Conservation (phyloP, 176 grass and related monocot genomes). For the Eragrostis curvula region DNA sequence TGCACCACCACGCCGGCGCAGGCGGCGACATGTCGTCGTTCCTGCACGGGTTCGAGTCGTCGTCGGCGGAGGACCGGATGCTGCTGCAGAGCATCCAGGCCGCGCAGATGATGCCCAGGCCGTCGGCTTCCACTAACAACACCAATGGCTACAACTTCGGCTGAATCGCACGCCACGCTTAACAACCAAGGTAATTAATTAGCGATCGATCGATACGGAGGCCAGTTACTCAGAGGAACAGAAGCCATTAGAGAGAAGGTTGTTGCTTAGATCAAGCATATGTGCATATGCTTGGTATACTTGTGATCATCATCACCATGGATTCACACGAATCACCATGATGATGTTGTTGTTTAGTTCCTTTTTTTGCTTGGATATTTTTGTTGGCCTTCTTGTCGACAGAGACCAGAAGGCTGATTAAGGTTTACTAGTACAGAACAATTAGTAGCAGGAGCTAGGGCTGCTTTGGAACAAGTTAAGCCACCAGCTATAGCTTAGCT, state of each 20-base stretch:
- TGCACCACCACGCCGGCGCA: conserved; percentile 19
- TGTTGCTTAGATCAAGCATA: neutral
- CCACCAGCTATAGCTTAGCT: neutral
- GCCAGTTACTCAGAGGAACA: too few species aligned
- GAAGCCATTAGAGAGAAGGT: too few species aligned
- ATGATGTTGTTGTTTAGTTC: neutral
- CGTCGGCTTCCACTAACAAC: conserved; percentile 69
- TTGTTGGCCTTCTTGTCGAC: conserved; percentile 33
- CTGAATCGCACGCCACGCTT: conserved; percentile 3
- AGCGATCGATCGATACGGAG: too few species aligned
- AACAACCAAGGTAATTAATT: conserved; percentile 23
- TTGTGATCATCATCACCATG: neutral
- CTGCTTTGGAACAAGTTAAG: conserved; percentile 24
- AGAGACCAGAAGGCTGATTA: conserved; percentile 16
- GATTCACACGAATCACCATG: neutral
- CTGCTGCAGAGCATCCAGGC: conserved; percentile 64
- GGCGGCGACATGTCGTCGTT: conserved; percentile 37
- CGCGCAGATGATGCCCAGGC: conserved; percentile 57
- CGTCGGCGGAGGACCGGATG: conserved; percentile 59
- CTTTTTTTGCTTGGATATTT: neutral
- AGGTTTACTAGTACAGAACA: neutral
- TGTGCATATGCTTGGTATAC: neutral
- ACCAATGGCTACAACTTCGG: conserved; percentile 70
- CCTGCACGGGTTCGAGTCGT: conserved; percentile 46
- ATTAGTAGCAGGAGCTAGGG: neutral